Evolutionary conservation across 2,329 filamentous ascomycete genomes (phyloP).

Genomic region (Phyllosticta capitalensis): DNA sequence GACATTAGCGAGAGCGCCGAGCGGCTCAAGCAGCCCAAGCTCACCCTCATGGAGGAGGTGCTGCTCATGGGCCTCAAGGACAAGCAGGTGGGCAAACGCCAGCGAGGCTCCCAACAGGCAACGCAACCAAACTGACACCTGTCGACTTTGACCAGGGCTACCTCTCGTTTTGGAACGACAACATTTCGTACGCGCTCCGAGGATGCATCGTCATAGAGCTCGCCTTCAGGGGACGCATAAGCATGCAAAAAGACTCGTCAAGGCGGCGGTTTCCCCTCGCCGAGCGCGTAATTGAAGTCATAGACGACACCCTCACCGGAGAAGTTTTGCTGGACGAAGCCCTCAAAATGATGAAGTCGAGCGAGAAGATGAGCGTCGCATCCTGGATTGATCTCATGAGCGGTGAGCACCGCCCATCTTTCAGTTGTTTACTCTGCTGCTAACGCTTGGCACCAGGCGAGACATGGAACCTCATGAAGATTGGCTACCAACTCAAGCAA

Average conservation of each 20-base stretch:
- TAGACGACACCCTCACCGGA: conserved; percentile 92
- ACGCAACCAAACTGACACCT: conserved; percentile 12
- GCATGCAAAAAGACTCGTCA: conserved; percentile 95
- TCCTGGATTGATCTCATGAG: conserved; percentile 99
- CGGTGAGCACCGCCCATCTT: conserved; percentile 50
- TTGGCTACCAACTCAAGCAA: conserved; percentile 98
- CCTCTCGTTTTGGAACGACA: conserved; percentile 99
- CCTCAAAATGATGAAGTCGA: conserved; percentile 99
- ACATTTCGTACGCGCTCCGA: conserved; percentile 94
- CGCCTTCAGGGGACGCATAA: conserved; percentile 89
- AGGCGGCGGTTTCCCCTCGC: conserved; percentile 85
- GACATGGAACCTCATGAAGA: conserved; percentile 99
- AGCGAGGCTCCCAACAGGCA: conserved; percentile 1
- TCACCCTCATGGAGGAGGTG: conserved; percentile 98
- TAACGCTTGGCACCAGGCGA: conserved; percentile 55
- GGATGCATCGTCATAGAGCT: conserved; percentile 98
- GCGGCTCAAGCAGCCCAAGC: conserved; percentile 92
- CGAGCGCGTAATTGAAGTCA: conserved; percentile 90
- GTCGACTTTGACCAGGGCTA: conserved; percentile 57
- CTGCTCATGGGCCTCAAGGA: conserved; percentile 92
- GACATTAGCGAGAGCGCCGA: conserved; percentile 97
- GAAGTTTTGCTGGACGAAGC: conserved; percentile 96
- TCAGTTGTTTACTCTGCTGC: background rate
- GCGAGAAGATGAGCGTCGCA: conserved; percentile 99
- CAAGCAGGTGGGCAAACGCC: conserved; percentile 66